phyloP scores from a whole-genome alignment of 495 filamentous ascomycete species.

The Aspergillus indologenus region DNA sequence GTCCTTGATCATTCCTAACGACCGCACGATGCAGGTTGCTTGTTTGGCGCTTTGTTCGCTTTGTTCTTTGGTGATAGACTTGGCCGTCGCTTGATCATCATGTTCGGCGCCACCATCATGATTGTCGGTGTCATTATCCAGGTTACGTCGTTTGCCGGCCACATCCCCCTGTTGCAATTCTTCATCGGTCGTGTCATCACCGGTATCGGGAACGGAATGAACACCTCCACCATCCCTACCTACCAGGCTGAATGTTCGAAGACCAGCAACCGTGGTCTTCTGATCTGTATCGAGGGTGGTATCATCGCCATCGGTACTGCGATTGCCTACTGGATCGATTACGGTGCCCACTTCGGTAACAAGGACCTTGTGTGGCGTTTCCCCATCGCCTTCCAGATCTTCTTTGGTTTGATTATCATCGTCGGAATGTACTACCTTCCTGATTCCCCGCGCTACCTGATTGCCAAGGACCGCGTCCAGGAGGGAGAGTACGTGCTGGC shows the following conservation, averaged over 20 bases:
- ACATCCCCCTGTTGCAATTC: slow-evolving; percentile 60
- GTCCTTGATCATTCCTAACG: slow-evolving; percentile 42
- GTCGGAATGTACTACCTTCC: slow-evolving; percentile 64
- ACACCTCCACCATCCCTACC: slow-evolving; percentile 73
- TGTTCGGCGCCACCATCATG: slow-evolving; percentile 69
- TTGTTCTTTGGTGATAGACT: slow-evolving; percentile 64
- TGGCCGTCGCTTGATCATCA: slow-evolving; percentile 62
- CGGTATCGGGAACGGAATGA: slow-evolving; percentile 75
- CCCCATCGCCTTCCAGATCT: slow-evolving; percentile 77
- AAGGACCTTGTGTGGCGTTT: slow-evolving; percentile 69
- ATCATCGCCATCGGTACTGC: slow-evolving; percentile 72
- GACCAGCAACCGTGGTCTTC: slow-evolving; percentile 71
- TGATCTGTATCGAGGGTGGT: slow-evolving; percentile 82
- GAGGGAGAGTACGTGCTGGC: slow-evolving; percentile 69
- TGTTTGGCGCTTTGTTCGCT: slow-evolving; percentile 70
- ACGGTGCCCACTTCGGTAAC: slow-evolving; percentile 68
- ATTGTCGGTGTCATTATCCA: slow-evolving; percentile 77
- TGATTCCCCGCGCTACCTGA: slow-evolving; percentile 74
- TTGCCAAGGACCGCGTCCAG: slow-evolving; percentile 61
- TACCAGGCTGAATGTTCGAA: slow-evolving; percentile 78
- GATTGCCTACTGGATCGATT: slow-evolving; percentile 86
- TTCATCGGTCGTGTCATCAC: slow-evolving; percentile 72
- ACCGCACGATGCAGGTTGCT: slow-evolving; percentile 50
- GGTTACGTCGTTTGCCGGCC: slow-evolving; percentile 50
- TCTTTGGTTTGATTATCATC: slow-evolving; percentile 67